A percentile compares a stretch with the other conserved stretches of the same genome.
Conservation (phyloP, 345 rosid genomes). For the Clarkia xantiana region DNA sequence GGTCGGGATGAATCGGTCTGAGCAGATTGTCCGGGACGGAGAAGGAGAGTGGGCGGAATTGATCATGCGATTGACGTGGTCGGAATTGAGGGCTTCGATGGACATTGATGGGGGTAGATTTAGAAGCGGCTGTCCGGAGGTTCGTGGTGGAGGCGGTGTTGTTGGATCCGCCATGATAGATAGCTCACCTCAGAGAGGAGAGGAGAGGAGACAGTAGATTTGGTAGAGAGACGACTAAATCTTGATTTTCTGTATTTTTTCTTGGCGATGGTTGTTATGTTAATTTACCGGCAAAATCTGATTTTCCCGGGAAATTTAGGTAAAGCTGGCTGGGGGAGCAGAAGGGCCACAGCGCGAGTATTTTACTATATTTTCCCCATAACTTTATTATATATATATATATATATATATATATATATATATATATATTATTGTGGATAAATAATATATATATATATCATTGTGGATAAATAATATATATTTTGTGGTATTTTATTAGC, state of each 20-base stretch:
- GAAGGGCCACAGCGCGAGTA: not conserved
- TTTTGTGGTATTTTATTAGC: too few species aligned
- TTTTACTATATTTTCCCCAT: not conserved
- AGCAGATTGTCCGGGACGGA: constrained; percentile 76
- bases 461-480: too few species aligned
- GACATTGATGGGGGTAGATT: constrained; percentile 36
- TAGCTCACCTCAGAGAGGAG: not conserved
- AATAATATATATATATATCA: too few species aligned
- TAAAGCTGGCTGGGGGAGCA: constrained; percentile 1
- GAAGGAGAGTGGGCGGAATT: constrained; percentile 44
- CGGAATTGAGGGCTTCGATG: constrained; percentile 22
- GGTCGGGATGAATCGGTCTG: constrained; percentile 89
- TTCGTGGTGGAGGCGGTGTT: not conserved
- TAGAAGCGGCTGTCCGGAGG: not conserved
- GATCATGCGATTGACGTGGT: constrained; percentile 53
- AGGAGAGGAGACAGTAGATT: not conserved
- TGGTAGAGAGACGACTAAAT: not conserved
- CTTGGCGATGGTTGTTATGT: not conserved
- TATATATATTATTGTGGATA: too few species aligned
- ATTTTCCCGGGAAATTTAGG: not conserved
- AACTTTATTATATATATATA: too few species aligned
- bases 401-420: too few species aligned
- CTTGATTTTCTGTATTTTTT: too few species aligned
- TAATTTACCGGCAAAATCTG: constrained; percentile 3
- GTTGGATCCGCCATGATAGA: constrained; percentile 3